phyloP scores from a whole-genome alignment of 352 stramenopile genomes.

The Phytophthora pinifolia region DNA sequence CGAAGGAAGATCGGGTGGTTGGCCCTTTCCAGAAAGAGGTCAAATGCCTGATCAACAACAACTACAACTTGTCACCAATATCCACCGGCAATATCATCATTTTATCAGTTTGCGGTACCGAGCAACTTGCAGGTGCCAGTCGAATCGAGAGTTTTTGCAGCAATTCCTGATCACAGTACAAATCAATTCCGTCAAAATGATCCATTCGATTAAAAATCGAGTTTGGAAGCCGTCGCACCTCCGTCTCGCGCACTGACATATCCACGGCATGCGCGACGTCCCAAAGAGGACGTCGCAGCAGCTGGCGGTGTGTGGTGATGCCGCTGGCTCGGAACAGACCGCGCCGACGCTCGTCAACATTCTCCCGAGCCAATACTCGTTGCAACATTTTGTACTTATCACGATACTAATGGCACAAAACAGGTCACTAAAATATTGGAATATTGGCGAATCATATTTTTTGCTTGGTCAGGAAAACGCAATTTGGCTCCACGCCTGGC shows the following conservation, averaged over 20 bases:
- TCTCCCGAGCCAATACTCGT: constrained; percentile 53
- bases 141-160: constrained; percentile 56
- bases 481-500: no score
- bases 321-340: constrained; percentile 51
- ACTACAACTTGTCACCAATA: constrained; percentile 8
- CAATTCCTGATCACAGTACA: constrained; percentile 40
- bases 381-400: constrained; percentile 63
- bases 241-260: constrained; percentile 56
- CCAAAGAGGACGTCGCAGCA: constrained; percentile 54
- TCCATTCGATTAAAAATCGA: constrained; percentile 1
- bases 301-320: constrained; percentile 51
- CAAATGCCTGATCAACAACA: constrained; percentile 52
- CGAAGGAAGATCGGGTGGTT: constrained; percentile 70
- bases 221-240: constrained; percentile 29
- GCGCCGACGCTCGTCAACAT: constrained; percentile 46
- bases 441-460: neutral
- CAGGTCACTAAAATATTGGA: constrained; percentile 2
- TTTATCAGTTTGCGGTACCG: constrained; percentile 25
- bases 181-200: constrained; percentile 8
- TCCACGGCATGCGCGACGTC: constrained; percentile 68
- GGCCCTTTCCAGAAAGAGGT: constrained; percentile 73
- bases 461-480: neutral
- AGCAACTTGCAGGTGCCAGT: constrained; percentile 42
- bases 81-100: neutral
- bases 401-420: neutral